These are phyloP conservation scores for Epichloe gansuensis DNA, from an alignment of 2,329 filamentous ascomycete genomes.

Conservation along the genomic window DNA sequence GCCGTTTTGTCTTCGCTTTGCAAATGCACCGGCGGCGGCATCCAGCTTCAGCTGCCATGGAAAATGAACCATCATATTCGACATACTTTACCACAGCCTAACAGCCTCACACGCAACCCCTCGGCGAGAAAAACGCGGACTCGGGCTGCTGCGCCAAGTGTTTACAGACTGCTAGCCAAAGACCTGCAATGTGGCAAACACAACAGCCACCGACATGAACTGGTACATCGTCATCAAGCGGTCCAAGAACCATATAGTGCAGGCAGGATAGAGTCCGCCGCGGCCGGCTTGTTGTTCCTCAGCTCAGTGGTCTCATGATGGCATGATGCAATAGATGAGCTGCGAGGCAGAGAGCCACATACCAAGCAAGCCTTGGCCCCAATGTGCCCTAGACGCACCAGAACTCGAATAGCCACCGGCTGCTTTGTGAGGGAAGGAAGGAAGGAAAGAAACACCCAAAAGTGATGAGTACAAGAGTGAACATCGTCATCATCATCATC, in stretches of 20 bases:
- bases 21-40: not conserved
- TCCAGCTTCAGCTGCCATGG: not conserved
- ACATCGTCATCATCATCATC: not conserved
- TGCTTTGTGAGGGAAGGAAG: not conserved
- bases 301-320: not conserved
- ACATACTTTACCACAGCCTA: too few relatives aligned
- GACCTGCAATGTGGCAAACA: not conserved
- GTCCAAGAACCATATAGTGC: not conserved
- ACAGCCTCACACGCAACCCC: not conserved
- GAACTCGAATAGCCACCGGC: not conserved
- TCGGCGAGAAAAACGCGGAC: not conserved
- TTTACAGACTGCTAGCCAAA: not conserved
- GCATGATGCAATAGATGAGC: conserved; percentile 3
- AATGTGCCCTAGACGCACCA: not conserved
- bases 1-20: not conserved
- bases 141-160: not conserved
- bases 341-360: not conserved
- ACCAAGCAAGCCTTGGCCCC: not conserved
- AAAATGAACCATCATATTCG: not conserved
- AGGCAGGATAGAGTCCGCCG: not conserved
- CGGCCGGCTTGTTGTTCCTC: not conserved
- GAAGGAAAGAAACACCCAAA: not conserved
- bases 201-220: not conserved
- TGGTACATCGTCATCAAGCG: not conserved
- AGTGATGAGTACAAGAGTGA: not conserved